phyloP scores from a whole-genome alignment of 1,284 basidiomycete genomes.

The Clitocybe nebularis region DNA sequence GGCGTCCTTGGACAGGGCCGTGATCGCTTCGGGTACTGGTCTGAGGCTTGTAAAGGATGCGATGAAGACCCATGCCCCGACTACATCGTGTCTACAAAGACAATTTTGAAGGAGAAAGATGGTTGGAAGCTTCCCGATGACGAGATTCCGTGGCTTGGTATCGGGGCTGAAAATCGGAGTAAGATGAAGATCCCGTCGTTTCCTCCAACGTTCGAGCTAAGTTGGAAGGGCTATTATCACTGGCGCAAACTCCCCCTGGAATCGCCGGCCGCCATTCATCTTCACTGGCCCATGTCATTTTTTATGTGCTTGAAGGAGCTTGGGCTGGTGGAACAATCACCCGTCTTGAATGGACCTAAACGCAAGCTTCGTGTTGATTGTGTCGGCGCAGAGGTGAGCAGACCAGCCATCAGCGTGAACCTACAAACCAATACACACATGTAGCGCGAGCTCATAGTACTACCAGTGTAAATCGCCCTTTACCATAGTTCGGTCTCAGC shows the following conservation, averaged over 20 bases:
- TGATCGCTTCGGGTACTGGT: conserved; percentile 13
- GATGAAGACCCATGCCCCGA: background rate
- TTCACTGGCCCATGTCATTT: conserved; percentile 20
- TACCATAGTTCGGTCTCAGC: too few relatives aligned
- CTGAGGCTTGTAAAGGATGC: conserved; percentile 7
- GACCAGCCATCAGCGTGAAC: too few relatives aligned
- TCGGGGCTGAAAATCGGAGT: conserved; percentile 1
- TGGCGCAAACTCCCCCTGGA: conserved; percentile 19
- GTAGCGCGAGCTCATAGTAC: too few relatives aligned
- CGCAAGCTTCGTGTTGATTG: too few relatives aligned
- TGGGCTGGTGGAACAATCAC: too few relatives aligned
- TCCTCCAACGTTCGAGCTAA: conserved; percentile 18
- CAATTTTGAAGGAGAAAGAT: conserved; percentile 5
- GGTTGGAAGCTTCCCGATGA: conserved; percentile 11
- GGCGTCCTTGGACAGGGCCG: conserved; percentile 7
- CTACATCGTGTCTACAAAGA: conserved; percentile 9
- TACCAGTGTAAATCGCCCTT: too few relatives aligned
- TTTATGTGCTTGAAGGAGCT: conserved; percentile 15
- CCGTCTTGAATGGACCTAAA: too few relatives aligned
- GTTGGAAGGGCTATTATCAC: conserved; percentile 20
- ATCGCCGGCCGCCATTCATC: conserved; percentile 19
- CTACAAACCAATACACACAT: too few relatives aligned
- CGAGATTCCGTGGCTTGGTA: conserved; percentile 17
- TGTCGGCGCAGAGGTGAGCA: too few relatives aligned
- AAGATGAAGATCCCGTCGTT: conserved; percentile 8